Base-by-base conservation (phyloP, 1,139 yeast species). In the Spathaspora sp. region DNA sequence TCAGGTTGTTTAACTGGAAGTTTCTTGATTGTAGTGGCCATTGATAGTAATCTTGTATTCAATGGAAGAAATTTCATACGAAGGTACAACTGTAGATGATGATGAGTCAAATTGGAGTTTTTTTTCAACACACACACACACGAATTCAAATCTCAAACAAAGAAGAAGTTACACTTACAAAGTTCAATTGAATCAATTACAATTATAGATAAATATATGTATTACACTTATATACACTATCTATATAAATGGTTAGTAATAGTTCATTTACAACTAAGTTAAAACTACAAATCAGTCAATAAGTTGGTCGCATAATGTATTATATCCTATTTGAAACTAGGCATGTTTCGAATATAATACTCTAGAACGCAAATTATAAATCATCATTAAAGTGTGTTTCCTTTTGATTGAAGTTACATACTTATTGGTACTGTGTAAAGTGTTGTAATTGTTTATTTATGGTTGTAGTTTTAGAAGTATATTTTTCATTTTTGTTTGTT, bases 331-430 rank as follows among this genome's bases (percentile, higher is more conserved):
- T 56, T 61, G 77, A 68, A 71, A 73, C 78, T 70, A 72, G 80
- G 80, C 80, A 62, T 68, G 79, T 73, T 61, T 65, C 79, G 57
- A 61, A 54, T 52, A 50, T 48, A 51, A 49, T 56, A 64, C 74
- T 68, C 78, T 74, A 64, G 76, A 74, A 74, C 80, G 80, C 80
- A 74, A 74, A 74, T 74, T 74, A 74, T 68, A 49, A 56, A 67
- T 74, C 80, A 74, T 74, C 79, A 73, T 60, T 24, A 45, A 49
- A 53, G 39, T 18, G n/a, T 10, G 7, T 18, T 18, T 17, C 13
- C n/a, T 20, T 15, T 34, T 33, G 17, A 7, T 8, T 38, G 40
- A 38, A 25, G n/a, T 38, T 23, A 34, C 38, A 34, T 34, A 34
- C 38, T 34, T 4, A 34, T 34, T 17, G 15, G 20, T 4, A 17